Evolutionary conservation across 2,329 filamentous ascomycete species (phyloP), one percentile per base, ranked within the genome.

Genomic region (Pseudogymnoascus sp.): DNA sequence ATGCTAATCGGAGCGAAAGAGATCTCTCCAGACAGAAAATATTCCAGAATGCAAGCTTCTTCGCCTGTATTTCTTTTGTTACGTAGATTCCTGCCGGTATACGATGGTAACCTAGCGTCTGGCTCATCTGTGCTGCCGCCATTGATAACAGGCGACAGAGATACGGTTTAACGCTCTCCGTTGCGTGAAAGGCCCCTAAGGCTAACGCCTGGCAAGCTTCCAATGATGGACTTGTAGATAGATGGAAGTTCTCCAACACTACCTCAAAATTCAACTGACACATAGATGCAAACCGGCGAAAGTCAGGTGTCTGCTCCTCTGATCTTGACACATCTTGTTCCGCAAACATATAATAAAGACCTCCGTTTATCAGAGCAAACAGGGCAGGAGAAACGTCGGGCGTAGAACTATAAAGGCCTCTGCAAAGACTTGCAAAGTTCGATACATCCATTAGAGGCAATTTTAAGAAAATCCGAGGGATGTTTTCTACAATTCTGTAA

Each of bases 1-100:
- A 62, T 3, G 64, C 66, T 12, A 67, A 62, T 3, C 66, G 56
- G 12, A 67, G 46, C 0, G 64, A 64, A 0, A 67, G 59, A 3
- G 62, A 65, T 25, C 63, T 67, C 34, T 67, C 66, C 4, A 66
- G 37, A 31, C 59, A 43, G 38, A 65, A 66, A 16, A 64, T 61
- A 12, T 43, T 63, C 66, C 66, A 67, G 34, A 67, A 66, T 14
- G 60, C 14, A 11, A 37, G 37, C 18, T 46, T 60, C 43, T 63
- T 67, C 3, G 49, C 31, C 21, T 49, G 31, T 1, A 64, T 34
- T n/a, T 43, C 37, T 18, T 60, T 40, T 7, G 63, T 63, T 28
- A 63, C 46, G 11, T 21, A 40, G 23, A 31, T 36, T 60, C 14
- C 36, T 6, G 23, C 42, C 16, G 59, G 31, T 18, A 64, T 43